phyloP scores from a whole-genome alignment of 139 green algal species.

The Zygnema circumcarinatum region DNA sequence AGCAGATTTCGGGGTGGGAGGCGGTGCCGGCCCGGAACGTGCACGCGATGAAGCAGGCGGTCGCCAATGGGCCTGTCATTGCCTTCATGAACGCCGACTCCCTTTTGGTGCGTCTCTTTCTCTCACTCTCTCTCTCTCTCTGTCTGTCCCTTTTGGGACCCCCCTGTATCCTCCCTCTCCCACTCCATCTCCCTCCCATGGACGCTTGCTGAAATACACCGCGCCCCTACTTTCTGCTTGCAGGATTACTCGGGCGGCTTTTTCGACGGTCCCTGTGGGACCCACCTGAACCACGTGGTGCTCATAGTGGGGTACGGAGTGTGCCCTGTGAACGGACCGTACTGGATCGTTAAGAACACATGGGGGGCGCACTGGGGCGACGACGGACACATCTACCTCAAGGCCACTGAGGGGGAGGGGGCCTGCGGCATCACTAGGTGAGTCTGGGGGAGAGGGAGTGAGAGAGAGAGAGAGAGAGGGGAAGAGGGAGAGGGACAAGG shows the following conservation, averaged over 20 bases:
- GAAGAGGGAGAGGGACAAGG: too few relatives aligned
- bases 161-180: background rate
- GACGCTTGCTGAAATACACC: background rate
- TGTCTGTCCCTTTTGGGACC: background rate
- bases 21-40: conserved; percentile 76
- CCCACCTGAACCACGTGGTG: conserved; percentile 38
- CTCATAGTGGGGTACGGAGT: conserved; percentile 69
- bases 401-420: conserved; percentile 62
- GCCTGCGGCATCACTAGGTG: conserved; percentile 85
- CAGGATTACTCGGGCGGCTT: conserved; percentile 84
- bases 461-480: too few relatives aligned
- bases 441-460: conserved; percentile 61
- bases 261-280: conserved; percentile 9
- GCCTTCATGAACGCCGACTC: conserved; percentile 88
- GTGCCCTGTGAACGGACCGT: conserved; percentile 78
- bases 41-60: conserved; percentile 67
- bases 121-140: background rate
- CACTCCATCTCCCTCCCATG: background rate
- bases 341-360: conserved; percentile 96
- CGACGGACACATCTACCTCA: conserved; percentile 87
- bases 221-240: conserved; percentile 62
- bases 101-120: background rate
- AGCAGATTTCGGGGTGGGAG: conserved; percentile 82
- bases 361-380: conserved; percentile 89
- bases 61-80: conserved; percentile 82